A percentile compares a stretch with the other conserved stretches of the same genome.
These are phyloP conservation scores for Penicillium paneum DNA, from an alignment of 2,329 filamentous ascomycete species.

Conservation along the genomic window DNA sequence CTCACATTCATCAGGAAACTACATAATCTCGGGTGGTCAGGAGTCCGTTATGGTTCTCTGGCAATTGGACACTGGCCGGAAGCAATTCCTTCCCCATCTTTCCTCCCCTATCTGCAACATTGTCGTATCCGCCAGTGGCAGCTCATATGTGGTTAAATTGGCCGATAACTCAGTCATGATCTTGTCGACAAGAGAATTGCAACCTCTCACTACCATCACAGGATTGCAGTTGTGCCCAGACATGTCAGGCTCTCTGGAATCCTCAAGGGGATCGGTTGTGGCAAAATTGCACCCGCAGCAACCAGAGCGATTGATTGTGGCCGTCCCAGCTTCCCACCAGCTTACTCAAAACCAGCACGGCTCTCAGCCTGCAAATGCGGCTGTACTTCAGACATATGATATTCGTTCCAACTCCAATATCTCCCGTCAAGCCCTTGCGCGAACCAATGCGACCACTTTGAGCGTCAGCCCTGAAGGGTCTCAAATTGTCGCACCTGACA, in stretches of 20 bases:
- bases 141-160: constrained; percentile 78
- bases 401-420: constrained; percentile 73
- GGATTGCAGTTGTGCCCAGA: constrained; percentile 65
- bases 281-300: constrained; percentile 63
- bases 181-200: constrained; percentile 82
- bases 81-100: constrained; percentile 85
- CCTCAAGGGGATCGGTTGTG: constrained; percentile 31
- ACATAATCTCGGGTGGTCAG: constrained; percentile 86
- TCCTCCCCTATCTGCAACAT: constrained; percentile 81
- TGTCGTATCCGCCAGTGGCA: constrained; percentile 72
- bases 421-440: constrained; percentile 80
- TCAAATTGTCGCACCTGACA: constrained; percentile 71
- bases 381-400: constrained; percentile 76
- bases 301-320: constrained; percentile 64
- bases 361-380: constrained; percentile 52
- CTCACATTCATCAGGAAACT: constrained; percentile 64
- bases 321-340: constrained; percentile 58
- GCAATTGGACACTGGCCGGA: constrained; percentile 84
- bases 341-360: constrained; percentile 29
- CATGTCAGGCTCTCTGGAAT: constrained; percentile 51
- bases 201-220: constrained; percentile 77
- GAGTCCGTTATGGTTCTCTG: constrained; percentile 88
- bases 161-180: constrained; percentile 92
- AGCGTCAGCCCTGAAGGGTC: constrained; percentile 71
- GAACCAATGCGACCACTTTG: constrained; percentile 80